phyloP scores from a whole-genome alignment of 192 early-diverging fungal genomes.

The Rhizophagus clarus region DNA sequence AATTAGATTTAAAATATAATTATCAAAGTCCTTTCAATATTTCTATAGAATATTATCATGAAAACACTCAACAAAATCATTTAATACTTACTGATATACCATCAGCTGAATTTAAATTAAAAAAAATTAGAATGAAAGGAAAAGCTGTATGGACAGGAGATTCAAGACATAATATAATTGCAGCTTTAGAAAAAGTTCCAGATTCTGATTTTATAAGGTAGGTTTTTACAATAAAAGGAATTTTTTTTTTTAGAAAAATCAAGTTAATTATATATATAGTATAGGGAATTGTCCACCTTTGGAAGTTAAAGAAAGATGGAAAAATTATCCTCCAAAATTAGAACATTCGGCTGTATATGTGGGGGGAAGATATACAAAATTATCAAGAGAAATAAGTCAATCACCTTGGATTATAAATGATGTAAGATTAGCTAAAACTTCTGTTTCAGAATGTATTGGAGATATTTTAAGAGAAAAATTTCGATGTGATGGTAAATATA shows the following conservation, averaged over 20 bases:
- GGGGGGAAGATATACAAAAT: slow-evolving; percentile 75
- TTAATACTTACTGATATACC: slow-evolving; percentile 51
- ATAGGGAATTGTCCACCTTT: neutral
- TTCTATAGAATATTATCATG: slow-evolving; percentile 52
- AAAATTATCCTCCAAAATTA: slow-evolving; percentile 13
- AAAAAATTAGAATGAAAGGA: slow-evolving; percentile 27
- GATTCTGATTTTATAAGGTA: slow-evolving; percentile 50
- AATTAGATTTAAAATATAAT: slow-evolving; percentile 1
- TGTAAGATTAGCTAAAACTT: slow-evolving; percentile 66
- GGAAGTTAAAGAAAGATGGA: neutral
- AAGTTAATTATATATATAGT: neutral
- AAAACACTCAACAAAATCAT: slow-evolving; percentile 52
- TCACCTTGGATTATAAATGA: slow-evolving; percentile 81
- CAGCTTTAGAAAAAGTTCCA: slow-evolving; percentile 46
- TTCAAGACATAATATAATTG: slow-evolving; percentile 46
- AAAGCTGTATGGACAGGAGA: slow-evolving; percentile 47
- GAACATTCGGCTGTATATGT: slow-evolving; percentile 52
- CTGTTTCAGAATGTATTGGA: slow-evolving; percentile 81
- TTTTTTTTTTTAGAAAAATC: no score
- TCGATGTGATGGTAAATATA: slow-evolving; percentile 54
- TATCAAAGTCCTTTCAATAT: slow-evolving; percentile 46
- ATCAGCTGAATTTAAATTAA: slow-evolving; percentile 11
- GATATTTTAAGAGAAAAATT: slow-evolving; percentile 57
- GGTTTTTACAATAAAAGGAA: slow-evolving; percentile 9
- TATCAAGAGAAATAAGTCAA: slow-evolving; percentile 77